Base-by-base conservation (phyloP, 306 rosid genomes). In the Trifolium subterraneum region DNA sequence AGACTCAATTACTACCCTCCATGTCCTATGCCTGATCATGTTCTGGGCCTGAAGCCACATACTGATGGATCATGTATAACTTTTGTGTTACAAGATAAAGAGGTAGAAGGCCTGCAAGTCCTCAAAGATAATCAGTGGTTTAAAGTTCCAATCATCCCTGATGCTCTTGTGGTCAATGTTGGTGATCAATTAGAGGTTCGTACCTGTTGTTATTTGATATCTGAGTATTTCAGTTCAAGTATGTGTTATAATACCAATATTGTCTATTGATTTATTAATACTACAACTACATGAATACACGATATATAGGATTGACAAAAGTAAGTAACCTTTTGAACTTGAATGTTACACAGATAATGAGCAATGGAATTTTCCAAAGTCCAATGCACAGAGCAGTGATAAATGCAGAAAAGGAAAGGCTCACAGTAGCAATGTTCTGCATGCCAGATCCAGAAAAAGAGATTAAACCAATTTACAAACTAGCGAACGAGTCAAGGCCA, bases 171-270 rank as follows among this genome's bases (percentile, higher is more conserved):
- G 64, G 48, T 93, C 51, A 90, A 93, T 42, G 85, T 93, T 42
- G 98, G 98, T 67, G 98, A 93, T 75, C 97, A 89, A 84, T 73
- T 70, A 13, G 94, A 91, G 94, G 97, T 91, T n/a, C n/a, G n/a
- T n/a, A n/a, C n/a, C n/a, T n/a, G n/a, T n/a, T n/a, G n/a, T n/a
- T n/a, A n/a, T n/a, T n/a, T n/a, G n/a, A n/a, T n/a, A n/a, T n/a
- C n/a, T n/a, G n/a, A n/a, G n/a, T 54, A 10, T 22, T 38, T 10
- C 10, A 8, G 9, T 38, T 54, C 31, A 23, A 20, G 19, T 14
- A 19, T 9, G 25, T 51, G 20, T 19, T 54, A 20, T 14, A 54
- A 54, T 9, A 20, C n/a, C 18, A 51, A 51, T 23, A 23, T 23
- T 23, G 15, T 51, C n/a, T 8, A 8, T 2, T 51, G 7, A 51